Percentiles rank a stretch among this genome's conserved stretches.
These are phyloP conservation scores for Serendipita sp. DNA, from an alignment of 768 basidiomycete genomes.

Conservation along the genomic window DNA sequence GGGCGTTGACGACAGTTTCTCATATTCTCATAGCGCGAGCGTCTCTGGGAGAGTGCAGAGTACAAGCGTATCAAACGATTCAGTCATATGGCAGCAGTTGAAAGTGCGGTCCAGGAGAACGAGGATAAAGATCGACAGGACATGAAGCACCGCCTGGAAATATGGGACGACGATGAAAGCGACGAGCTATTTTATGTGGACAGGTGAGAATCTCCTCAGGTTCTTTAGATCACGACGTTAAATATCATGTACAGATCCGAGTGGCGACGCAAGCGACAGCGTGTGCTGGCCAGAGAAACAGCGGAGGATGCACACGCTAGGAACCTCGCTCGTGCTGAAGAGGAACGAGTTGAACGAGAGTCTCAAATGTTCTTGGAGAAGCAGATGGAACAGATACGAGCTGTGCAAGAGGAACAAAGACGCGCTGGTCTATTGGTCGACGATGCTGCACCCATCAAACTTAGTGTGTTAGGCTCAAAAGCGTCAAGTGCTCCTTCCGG, in stretches of 20 bases:
- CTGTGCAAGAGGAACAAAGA: conserved; percentile 76
- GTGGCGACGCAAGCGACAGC: conserved; percentile 66
- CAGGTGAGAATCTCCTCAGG: conserved; percentile 33
- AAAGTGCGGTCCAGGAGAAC: conserved; percentile 51
- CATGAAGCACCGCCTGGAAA: conserved; percentile 62
- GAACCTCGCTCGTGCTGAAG: conserved; percentile 67
- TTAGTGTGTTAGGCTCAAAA: conserved; percentile 57
- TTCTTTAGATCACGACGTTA: not conserved
- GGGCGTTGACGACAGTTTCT: not conserved
- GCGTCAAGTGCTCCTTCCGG: conserved; percentile 30
- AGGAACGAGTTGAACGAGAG: conserved; percentile 71
- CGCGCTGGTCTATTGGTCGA: conserved; percentile 81
- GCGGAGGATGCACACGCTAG: conserved; percentile 72
- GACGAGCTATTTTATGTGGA: conserved; percentile 88
- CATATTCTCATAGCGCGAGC: conserved; percentile 50
- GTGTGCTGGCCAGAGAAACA: conserved; percentile 60
- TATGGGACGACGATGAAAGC: conserved; percentile 88
- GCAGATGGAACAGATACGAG: conserved; percentile 93
- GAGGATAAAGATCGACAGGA: conserved; percentile 69
- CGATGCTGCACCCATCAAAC: conserved; percentile 77
- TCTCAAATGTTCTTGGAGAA: conserved; percentile 85
- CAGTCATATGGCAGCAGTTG: conserved; percentile 59
- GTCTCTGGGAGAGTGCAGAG: conserved; percentile 85
- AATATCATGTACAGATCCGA: conserved; percentile 33
- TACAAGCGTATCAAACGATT: conserved; percentile 59